A percentile compares a stretch with the other conserved stretches of the same genome.
These are phyloP conservation scores for Trichoderma gracile DNA, from an alignment of 2,329 filamentous ascomycete species.

Conservation along the genomic window DNA sequence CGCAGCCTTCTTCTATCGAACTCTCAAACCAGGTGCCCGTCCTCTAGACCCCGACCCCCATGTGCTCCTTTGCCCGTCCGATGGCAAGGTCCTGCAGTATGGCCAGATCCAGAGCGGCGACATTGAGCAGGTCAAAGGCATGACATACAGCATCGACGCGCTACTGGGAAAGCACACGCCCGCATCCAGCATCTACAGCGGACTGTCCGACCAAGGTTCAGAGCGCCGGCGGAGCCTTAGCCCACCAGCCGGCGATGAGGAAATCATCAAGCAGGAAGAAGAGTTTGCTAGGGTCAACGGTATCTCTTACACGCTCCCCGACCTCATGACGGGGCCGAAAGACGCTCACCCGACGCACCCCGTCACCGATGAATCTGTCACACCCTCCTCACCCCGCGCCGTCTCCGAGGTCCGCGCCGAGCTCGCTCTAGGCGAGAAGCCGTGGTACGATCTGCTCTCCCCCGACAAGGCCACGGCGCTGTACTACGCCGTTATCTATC, in stretches of 20 bases:
- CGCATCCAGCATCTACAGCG: slow-evolving; percentile 53
- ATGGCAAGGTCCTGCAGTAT: slow-evolving; percentile 88
- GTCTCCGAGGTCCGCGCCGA: slow-evolving; percentile 84
- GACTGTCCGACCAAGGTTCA: slow-evolving; percentile 30
- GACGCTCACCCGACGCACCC: slow-evolving; percentile 34
- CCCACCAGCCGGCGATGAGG: slow-evolving; percentile 53
- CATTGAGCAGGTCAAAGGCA: slow-evolving; percentile 97
- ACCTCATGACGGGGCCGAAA: slow-evolving; percentile 72
- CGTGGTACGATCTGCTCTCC: slow-evolving; percentile 70
- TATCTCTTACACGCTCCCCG: slow-evolving; percentile 90
- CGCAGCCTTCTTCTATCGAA: slow-evolving; percentile 95
- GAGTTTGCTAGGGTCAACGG: slow-evolving; percentile 94
- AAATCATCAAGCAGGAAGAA: slow-evolving; percentile 75
- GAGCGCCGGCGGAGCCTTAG: slow-evolving; percentile 30
- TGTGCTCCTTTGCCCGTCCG: slow-evolving; percentile 82
- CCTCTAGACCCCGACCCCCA: slow-evolving; percentile 80
- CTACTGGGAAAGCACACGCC: slow-evolving; percentile 72
- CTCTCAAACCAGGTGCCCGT: slow-evolving; percentile 82
- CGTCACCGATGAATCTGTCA: slow-evolving; percentile 72
- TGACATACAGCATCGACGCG: slow-evolving; percentile 95
- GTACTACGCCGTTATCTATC: slow-evolving; percentile 93
- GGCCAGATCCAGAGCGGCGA: slow-evolving; percentile 90
- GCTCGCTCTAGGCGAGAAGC: slow-evolving; percentile 68
- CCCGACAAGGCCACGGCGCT: slow-evolving; percentile 67
- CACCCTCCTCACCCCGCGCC: slow-evolving; percentile 62